Conservation (phyloP, 2,329 filamentous ascomycete genomes). For the Aspergillaceae sp. region DNA sequence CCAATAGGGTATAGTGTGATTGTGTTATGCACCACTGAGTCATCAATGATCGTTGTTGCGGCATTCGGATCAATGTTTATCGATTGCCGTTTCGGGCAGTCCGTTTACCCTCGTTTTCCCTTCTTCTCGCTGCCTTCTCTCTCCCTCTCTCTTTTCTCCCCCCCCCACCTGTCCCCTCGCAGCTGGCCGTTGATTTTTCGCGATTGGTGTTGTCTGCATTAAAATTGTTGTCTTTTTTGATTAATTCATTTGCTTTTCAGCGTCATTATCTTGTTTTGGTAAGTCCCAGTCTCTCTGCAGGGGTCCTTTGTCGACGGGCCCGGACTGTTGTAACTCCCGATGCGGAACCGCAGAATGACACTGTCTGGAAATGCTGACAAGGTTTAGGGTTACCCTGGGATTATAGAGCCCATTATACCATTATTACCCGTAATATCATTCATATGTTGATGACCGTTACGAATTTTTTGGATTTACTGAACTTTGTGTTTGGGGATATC, state of each 20-base stretch:
- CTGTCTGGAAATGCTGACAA: constrained; percentile 4
- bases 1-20: not conserved
- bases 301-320: not conserved
- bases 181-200: constrained; percentile 7
- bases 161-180: constrained; percentile 7
- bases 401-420: not conserved
- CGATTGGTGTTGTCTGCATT: constrained; percentile 15
- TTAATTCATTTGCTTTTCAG: constrained; percentile 10
- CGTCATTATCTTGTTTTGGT: constrained; percentile 15
- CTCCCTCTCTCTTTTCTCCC: constrained; percentile 6
- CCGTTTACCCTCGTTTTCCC: constrained; percentile 14
- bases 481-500: not conserved
- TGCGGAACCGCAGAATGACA: not conserved
- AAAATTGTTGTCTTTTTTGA: constrained; percentile 4
- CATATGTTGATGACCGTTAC: constrained; percentile 15
- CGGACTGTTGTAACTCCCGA: not conserved
- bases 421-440: constrained; percentile 5
- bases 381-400: constrained; percentile 3
- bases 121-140: constrained; percentile 5
- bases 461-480: constrained; percentile 3
- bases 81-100: constrained; percentile 22
- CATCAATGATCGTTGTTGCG: constrained; percentile 20
- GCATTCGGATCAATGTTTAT: constrained; percentile 28
- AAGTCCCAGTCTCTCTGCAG: constrained; percentile 2
- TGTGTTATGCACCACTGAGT: constrained; percentile 11